Conservation (phyloP, 75 land plant species). For the Pseudotsuga menziesii region DNA sequence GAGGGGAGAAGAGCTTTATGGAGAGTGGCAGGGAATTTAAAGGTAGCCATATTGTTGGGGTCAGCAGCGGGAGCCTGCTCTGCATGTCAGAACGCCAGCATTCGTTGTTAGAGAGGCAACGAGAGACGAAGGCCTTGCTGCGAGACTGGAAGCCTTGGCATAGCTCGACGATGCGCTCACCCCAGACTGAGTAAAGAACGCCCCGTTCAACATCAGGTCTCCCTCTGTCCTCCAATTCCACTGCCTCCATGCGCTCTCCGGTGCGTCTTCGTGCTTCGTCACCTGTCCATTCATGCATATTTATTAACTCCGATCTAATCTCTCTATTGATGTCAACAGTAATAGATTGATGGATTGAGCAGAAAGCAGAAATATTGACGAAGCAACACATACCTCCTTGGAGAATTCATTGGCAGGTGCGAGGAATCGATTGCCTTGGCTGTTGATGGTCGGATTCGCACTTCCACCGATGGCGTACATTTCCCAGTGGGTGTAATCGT, state of each 20-base stretch:
- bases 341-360: not conserved
- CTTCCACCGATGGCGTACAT: slow-evolving; percentile 59
- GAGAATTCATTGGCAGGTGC: slow-evolving; percentile 18
- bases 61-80: slow-evolving; percentile 15
- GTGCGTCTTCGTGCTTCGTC: slow-evolving; percentile 10
- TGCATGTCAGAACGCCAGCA: slow-evolving; percentile 26
- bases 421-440: slow-evolving; percentile 42
- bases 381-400: slow-evolving; percentile 13
- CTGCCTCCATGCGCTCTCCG: slow-evolving; percentile 18
- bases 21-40: too few relatives aligned
- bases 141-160: slow-evolving; percentile 56
- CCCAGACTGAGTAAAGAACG: slow-evolving; percentile 57
- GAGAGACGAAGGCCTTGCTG: slow-evolving; percentile 37
- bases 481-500: slow-evolving; percentile 34
- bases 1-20: too few relatives aligned
- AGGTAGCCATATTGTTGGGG: too few relatives aligned
- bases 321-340: not conserved
- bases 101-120: slow-evolving; percentile 19
- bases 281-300: not conserved
- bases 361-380: too few relatives aligned
- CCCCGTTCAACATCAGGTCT: slow-evolving; percentile 61
- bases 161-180: slow-evolving; percentile 36
- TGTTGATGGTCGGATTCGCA: slow-evolving; percentile 40
- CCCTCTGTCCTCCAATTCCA: slow-evolving; percentile 61
- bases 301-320: too few relatives aligned